Base-by-base conservation (phyloP, 371 early-diverging fungal genomes). In the Blakeslea trispora region DNA sequence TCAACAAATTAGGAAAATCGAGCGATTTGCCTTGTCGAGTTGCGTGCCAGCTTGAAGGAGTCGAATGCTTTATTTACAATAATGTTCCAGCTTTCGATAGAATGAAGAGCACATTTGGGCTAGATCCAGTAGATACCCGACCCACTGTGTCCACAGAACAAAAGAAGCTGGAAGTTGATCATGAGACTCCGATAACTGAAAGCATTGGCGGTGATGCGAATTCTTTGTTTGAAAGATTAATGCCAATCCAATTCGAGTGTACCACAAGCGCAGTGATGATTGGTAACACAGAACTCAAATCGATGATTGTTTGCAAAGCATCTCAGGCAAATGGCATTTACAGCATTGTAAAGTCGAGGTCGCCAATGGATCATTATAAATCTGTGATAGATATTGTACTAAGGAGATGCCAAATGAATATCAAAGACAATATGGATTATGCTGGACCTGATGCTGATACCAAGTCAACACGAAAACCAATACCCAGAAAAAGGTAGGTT, bases 41-140 rank as follows among this genome's bases (percentile, higher is more conserved):
- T 52, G 81, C 75, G 19, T 79, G 89, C 53, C 80, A 83, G n/a
- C 61, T 92, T 5, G 87, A 92, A 48, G 94, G 94, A 2, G 61
- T 92, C 8, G 94, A 94, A 59, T 89, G 85, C 79, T 91, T 92
- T 63, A 75, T 90, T 51, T 94, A 91, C 74, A 94, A 94, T 56
- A 77, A 91, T 48, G 75, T 83, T 37, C 84, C 89, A 7, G 91
- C 87, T 0, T 94, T 92, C 59, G 84, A 89, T 24, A 63, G 63
- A 10, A 64, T 92, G 46, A 78, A 81, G 49, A 58, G 72, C n/a
- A 75, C 86, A 3, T 66, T 92, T 17, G 81, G 82, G n/a, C 19
- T 74, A 49, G 61, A 61, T 1, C 37, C 54, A 8, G 47, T 22
- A 21, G n/a, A 47, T 13, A 57, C 53, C 3, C n/a, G 13, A 11